Conservation (phyloP, 176 grass and related monocot genomes). For the Avena atlantica region DNA sequence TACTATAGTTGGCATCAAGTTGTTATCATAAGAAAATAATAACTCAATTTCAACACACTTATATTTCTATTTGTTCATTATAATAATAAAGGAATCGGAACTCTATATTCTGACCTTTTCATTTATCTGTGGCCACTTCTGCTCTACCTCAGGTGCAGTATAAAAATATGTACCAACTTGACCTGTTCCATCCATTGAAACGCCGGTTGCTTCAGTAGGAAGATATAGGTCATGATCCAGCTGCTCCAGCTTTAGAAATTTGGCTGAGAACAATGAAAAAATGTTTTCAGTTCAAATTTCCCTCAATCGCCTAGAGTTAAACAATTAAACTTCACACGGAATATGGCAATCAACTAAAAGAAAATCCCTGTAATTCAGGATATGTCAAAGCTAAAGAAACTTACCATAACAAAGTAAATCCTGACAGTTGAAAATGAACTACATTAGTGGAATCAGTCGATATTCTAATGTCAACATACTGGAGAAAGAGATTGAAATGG, state of each 20-base stretch:
- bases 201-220: conserved; percentile 77
- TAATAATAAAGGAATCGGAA: conserved; percentile 5
- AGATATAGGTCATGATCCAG: conserved; percentile 88
- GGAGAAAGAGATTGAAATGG: conserved; percentile 4
- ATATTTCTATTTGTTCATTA: neutral
- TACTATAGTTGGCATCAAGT: neutral
- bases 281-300: conserved; percentile 42
- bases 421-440: neutral
- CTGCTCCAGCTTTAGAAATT: conserved; percentile 92
- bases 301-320: conserved; percentile 28
- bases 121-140: conserved; percentile 96
- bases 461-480: conserved; percentile 14
- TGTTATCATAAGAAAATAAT: conserved; percentile 8
- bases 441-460: neutral
- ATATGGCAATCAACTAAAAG: conserved; percentile 22
- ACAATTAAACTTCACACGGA: conserved; percentile 16
- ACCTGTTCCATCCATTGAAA: conserved; percentile 90
- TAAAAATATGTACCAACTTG: conserved; percentile 99
- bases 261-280: conserved; percentile 66
- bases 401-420: conserved; percentile 14
- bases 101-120: conserved; percentile 72
- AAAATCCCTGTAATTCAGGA: conserved; percentile 28
- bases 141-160: conserved; percentile 93
- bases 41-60: conserved; percentile 8
- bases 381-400: conserved; percentile 22